These are phyloP conservation scores for Cladosporium sp. DNA, from an alignment of 2,329 filamentous ascomycete species.

Conservation along the genomic window DNA sequence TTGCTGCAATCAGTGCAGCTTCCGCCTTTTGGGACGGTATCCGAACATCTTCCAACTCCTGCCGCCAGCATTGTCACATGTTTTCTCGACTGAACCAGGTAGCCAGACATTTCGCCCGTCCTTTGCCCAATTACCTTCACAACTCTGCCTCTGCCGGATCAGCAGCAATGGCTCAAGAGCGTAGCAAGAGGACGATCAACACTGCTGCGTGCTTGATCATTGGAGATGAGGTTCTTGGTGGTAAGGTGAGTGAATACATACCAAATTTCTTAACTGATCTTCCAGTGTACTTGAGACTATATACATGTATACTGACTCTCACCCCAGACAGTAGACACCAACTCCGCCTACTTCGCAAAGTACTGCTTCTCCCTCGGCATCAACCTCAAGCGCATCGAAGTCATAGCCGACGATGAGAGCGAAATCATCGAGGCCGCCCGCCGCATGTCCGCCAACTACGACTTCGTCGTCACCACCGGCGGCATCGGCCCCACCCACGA, in stretches of 20 bases:
- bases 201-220: conserved; percentile 94
- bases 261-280: neutral
- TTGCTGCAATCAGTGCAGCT: neutral
- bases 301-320: neutral
- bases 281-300: conserved; percentile 14
- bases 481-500: conserved; percentile 97
- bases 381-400: conserved; percentile 81
- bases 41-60: neutral
- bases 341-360: conserved; percentile 65
- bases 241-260: conserved; percentile 66
- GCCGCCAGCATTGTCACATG: conserved; percentile 55
- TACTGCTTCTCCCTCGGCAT: conserved; percentile 67
- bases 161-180: conserved; percentile 53
- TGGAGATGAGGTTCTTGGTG: conserved; percentile 93
- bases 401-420: conserved; percentile 86
- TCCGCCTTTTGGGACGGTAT: neutral
- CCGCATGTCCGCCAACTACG: conserved; percentile 86
- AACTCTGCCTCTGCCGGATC: conserved; percentile 44
- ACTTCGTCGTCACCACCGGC: conserved; percentile 93
- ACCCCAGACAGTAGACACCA: conserved; percentile 64
- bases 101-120: conserved; percentile 68
- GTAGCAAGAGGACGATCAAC: conserved; percentile 70
- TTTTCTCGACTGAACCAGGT: conserved; percentile 74
- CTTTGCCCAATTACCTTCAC: conserved; percentile 60
- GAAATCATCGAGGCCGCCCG: conserved; percentile 87